Evolutionary conservation across 495 filamentous ascomycete genomes (phyloP).

Genomic region (Neurospora sp.): DNA sequence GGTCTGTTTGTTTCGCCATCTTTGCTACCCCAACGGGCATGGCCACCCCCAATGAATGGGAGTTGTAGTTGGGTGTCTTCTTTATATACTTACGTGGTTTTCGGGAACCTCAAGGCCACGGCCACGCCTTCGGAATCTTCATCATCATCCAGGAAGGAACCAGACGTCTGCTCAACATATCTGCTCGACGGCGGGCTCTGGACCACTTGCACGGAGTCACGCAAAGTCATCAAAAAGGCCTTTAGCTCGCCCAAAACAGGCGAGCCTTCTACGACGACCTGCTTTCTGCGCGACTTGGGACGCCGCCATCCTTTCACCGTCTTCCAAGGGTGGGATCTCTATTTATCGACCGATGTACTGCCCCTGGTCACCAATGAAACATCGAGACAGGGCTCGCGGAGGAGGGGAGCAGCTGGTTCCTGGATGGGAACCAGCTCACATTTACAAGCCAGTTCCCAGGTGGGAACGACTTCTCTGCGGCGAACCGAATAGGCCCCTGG

Average conservation of each 20-base stretch:
- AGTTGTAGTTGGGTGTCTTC: background rate
- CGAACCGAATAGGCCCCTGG: background rate
- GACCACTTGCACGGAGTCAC: background rate
- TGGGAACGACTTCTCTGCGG: background rate
- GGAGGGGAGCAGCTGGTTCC: background rate
- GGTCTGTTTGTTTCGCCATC: background rate
- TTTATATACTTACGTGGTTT: background rate
- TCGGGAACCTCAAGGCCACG: background rate
- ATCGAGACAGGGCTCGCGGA: too few species aligned
- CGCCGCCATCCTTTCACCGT: background rate
- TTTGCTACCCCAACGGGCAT: background rate
- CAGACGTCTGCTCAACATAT: background rate
- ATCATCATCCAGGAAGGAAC: background rate
- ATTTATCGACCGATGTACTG: background rate
- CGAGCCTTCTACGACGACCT: background rate
- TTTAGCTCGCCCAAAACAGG: background rate
- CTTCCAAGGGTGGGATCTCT: background rate
- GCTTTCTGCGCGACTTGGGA: background rate
- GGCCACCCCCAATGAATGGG: background rate
- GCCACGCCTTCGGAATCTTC: background rate
- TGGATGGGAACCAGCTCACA: background rate
- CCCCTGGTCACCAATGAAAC: too few species aligned
- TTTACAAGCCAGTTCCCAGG: background rate
- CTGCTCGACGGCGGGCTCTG: background rate
- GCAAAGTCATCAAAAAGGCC: background rate